Evolutionary conservation across 78 protist genomes (phyloP), one percentile per base, ranked within the genome.

Genomic region (Dictyostelium intermedium): DNA sequence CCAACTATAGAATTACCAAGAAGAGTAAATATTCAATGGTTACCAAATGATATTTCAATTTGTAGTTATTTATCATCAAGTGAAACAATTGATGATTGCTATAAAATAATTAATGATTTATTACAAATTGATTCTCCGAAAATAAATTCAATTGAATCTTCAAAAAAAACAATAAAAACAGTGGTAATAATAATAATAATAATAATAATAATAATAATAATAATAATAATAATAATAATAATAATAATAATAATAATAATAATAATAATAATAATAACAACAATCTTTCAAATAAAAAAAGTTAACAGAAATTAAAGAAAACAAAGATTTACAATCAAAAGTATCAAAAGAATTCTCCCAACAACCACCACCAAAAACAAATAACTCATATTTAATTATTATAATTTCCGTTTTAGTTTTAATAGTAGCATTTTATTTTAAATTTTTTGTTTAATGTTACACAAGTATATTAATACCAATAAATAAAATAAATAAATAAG

Each of bases 21-120:
- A 77, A 77, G 60, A n/a, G 82, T 41, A 5, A 77, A 77, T 77
- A 80, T 80, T 53, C 25, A 30, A 80, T 50, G 50, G 61, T 25
- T 27, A 14, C 7, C 30, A 16, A 60, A 30, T 82, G 10, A 30
- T 6, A 10, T 60, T 23, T 20, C 86, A 37, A 80, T 80, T 27
- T 80, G 85, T 30, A 77, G 61, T 60, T 60, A 82, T 35, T 20
- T 82, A 9, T 37, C n/a, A 9, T 13, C 25, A 8, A 4, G 37
- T 35, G 86, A 61, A 18, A 14, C 39, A 7, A 32, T 60, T n/a
- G 27, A 30, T 2, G 76, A 82, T 61, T 60, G 39, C 8, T 23
- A 0, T 30, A 18, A 50, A 35, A 61, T 25, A 82, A 14, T 82
- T 47, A 34, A 3, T 20, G 86, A 82, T 18, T 37, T 82, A 35